phyloP scores from a whole-genome alignment of 1,284 basidiomycete species.

The Tilletia setariae region DNA sequence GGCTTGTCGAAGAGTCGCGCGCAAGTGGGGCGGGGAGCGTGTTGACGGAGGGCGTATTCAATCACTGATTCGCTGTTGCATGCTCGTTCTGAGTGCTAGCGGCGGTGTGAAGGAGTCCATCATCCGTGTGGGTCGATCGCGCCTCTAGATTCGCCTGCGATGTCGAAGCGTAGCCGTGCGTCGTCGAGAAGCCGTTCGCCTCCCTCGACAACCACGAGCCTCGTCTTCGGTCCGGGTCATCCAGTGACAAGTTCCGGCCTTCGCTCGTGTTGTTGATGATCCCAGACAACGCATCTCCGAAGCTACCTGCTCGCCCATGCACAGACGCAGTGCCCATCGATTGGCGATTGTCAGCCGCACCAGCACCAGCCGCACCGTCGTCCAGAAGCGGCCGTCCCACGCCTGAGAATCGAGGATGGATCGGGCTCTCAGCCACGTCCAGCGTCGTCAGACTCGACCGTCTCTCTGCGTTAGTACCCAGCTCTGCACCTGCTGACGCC shows the following conservation, averaged over 20 bases:
- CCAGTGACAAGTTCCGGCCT: not conserved
- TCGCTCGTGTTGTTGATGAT: not conserved
- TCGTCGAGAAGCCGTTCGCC: not conserved
- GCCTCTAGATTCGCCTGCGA: constrained; percentile 8
- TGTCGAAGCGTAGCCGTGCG: not conserved
- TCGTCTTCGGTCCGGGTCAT: not conserved
- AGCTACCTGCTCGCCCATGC: not conserved
- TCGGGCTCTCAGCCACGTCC: not conserved
- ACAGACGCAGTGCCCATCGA: no score
- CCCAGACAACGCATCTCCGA: not conserved
- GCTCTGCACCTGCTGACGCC: not conserved
- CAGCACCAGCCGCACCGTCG: no score
- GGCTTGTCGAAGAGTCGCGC: no score
- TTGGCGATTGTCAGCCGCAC: no score
- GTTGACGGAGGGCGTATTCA: not conserved
- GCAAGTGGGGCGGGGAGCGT: no score
- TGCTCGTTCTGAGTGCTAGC: not conserved
- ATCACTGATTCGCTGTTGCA: not conserved
- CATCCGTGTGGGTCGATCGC: constrained; percentile 1
- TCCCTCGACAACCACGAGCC: constrained; percentile 2
- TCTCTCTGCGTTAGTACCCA: not conserved
- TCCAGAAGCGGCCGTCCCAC: no score
- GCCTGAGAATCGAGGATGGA: no score
- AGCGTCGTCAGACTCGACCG: not conserved
- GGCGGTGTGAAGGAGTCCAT: not conserved